Evolutionary conservation across 1,139 yeast species (phyloP).

Genomic region (Saccharomycopsis phalli): DNA sequence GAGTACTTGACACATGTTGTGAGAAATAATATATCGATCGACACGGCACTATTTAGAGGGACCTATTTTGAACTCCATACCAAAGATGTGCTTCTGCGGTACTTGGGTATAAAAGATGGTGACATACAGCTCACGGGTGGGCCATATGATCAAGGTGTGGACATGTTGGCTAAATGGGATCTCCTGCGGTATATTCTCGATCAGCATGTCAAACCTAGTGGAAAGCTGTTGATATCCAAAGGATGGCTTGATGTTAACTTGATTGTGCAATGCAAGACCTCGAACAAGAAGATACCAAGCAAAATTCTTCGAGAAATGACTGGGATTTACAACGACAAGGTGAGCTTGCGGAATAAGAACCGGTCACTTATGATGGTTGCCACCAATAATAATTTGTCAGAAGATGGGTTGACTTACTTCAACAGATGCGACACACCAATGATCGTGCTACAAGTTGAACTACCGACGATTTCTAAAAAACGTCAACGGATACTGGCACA

Average conservation of each 20-base stretch:
- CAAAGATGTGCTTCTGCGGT: constrained; percentile 4
- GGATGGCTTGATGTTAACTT: not conserved
- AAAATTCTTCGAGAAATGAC: constrained; percentile 13
- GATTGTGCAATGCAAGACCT: constrained; percentile 16
- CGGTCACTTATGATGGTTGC: constrained; percentile 8
- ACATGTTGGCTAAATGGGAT: constrained; percentile 17
- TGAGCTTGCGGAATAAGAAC: not conserved
- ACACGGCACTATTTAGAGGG: constrained; percentile 15
- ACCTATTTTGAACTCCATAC: constrained; percentile 17
- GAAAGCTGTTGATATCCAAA: not conserved
- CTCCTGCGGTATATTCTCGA: constrained; percentile 10
- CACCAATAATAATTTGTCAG: constrained; percentile 7
- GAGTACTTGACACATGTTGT: constrained; percentile 12
- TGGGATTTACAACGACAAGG: constrained; percentile 8
- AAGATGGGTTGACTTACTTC: constrained; percentile 12
- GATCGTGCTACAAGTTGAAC: constrained; percentile 7
- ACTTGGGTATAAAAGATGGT: constrained; percentile 3
- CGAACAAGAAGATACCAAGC: constrained; percentile 11
- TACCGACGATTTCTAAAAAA: constrained; percentile 1
- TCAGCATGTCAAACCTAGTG: no score
- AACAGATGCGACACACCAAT: constrained; percentile 7
- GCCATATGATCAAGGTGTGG: constrained; percentile 19
- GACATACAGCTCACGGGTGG: constrained; percentile 17
- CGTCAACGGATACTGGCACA: not conserved
- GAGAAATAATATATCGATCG: constrained; percentile 5